Evolutionary conservation across 176 grass and related monocot species (phyloP).

Genomic region (Cenchrus purpureus): DNA sequence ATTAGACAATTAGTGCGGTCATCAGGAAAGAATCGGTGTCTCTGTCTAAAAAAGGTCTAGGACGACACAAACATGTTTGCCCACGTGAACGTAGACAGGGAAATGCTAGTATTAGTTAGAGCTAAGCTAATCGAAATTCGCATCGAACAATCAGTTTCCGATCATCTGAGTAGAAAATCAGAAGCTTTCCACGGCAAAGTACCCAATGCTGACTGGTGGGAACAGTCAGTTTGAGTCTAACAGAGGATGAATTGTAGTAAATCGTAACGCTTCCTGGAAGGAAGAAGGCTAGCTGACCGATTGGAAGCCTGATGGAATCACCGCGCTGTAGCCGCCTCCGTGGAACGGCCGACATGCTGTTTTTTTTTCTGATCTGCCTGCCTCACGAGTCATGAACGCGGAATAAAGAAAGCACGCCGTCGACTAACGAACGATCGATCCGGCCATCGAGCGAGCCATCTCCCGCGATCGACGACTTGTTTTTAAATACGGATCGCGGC

Average conservation of each 20-base stretch:
- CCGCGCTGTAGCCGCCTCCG: not conserved
- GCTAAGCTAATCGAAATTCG: not conserved
- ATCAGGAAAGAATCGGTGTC: not conserved
- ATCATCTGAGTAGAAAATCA: not conserved
- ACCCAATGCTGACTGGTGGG: not conserved
- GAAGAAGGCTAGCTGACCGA: not conserved
- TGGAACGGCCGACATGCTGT: constrained; percentile 20
- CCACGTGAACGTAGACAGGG: not conserved
- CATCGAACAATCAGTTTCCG: not conserved
- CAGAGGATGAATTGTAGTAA: not conserved
- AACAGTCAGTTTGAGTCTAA: not conserved
- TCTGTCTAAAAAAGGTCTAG: not conserved
- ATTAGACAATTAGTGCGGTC: not conserved
- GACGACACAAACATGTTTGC: not conserved
- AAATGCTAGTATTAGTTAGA: not conserved
- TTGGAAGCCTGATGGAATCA: not conserved
- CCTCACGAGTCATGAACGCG: not conserved
- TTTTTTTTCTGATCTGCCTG: not conserved
- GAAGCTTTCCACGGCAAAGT: not conserved
- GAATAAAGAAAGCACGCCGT: not conserved
- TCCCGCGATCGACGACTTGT: not conserved
- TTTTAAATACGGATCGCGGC: not conserved
- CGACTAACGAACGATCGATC: not conserved
- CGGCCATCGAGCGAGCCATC: not conserved
- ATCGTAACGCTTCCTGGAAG: not conserved